These are phyloP conservation scores for Starmerella stigmatis DNA, from an alignment of 805 yeast genomes.

Conservation along the genomic window DNA sequence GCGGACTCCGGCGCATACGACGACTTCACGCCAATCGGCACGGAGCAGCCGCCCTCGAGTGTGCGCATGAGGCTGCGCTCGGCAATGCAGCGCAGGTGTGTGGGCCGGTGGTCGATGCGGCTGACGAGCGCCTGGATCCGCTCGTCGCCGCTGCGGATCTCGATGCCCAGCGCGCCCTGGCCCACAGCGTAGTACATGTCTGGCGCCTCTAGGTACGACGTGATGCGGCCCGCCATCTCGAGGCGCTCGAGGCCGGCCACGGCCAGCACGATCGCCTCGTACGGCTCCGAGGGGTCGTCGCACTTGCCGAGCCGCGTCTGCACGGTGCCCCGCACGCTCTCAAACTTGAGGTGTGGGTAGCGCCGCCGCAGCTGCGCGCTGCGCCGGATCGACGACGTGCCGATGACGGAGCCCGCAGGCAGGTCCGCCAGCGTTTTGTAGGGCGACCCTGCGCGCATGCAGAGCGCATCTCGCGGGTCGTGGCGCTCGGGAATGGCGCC, in stretches of 20 bases:
- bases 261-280: slow-evolving; percentile 71
- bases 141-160: slow-evolving; percentile 63
- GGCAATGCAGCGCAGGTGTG: slow-evolving; percentile 70
- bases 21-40: slow-evolving; percentile 88
- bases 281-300: slow-evolving; percentile 58
- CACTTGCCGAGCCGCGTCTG: slow-evolving; percentile 73
- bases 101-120: slow-evolving; percentile 52
- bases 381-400: slow-evolving; percentile 89
- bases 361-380: slow-evolving; percentile 77
- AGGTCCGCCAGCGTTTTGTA: slow-evolving; percentile 59
- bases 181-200: slow-evolving; percentile 95
- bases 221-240: slow-evolving; percentile 63
- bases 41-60: slow-evolving; percentile 96
- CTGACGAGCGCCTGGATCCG: slow-evolving; percentile 49
- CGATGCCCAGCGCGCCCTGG: slow-evolving; percentile 96
- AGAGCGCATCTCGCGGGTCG: slow-evolving; percentile 87
- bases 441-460: slow-evolving; percentile 56
- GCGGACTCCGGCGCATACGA: slow-evolving; percentile 39
- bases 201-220: slow-evolving; percentile 56
- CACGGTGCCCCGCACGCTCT: slow-evolving; percentile 75
- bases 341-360: slow-evolving; percentile 67
- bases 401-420: slow-evolving; percentile 79
- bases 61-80: slow-evolving; percentile 80
- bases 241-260: slow-evolving; percentile 81
- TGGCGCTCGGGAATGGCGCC: slow-evolving; percentile 81